Percentiles rank a stretch among this genome's conserved stretches.
Evolutionary conservation across 148 eudicot genomes (phyloP).

Genomic region (Persicaria maculosa): DNA sequence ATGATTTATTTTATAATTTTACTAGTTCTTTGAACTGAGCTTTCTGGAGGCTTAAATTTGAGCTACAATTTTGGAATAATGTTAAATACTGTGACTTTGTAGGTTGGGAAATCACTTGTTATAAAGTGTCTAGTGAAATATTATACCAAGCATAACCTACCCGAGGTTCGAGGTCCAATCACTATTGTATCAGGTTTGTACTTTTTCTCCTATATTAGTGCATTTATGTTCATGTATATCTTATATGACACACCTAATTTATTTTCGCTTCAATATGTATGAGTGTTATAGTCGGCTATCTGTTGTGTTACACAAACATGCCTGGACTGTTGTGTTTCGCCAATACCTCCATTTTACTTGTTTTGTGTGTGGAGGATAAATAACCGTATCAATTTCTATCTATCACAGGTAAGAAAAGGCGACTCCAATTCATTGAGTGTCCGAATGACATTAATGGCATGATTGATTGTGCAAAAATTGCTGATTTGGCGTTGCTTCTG

Average conservation of each 20-base stretch:
- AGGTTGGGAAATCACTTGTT: conserved; percentile 90
- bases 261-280: not conserved
- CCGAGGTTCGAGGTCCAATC: conserved; percentile 82
- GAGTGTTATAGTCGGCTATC: not conserved
- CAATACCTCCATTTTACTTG: not conserved
- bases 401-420: conserved; percentile 71
- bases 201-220: not conserved
- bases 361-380: not conserved
- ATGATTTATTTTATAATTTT: not conserved
- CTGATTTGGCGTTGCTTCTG: conserved; percentile 86
- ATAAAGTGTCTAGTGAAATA: conserved; percentile 83
- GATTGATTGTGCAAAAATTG: conserved; percentile 93
- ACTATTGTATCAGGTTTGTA: conserved; percentile 79
- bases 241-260: not conserved
- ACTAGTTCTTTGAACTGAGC: not conserved
- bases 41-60: not conserved
- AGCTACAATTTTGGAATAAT: not conserved
- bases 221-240: not conserved
- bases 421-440: conserved; percentile 89
- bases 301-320: not conserved
- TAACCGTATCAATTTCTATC: not conserved
- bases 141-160: conserved; percentile 83
- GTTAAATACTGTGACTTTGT: conserved; percentile 9
- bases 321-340: not conserved
- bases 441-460: conserved; percentile 94